Evolutionary conservation across 129 eudicot species (phyloP).

Genomic region (Heracleum sosnowskyi): DNA sequence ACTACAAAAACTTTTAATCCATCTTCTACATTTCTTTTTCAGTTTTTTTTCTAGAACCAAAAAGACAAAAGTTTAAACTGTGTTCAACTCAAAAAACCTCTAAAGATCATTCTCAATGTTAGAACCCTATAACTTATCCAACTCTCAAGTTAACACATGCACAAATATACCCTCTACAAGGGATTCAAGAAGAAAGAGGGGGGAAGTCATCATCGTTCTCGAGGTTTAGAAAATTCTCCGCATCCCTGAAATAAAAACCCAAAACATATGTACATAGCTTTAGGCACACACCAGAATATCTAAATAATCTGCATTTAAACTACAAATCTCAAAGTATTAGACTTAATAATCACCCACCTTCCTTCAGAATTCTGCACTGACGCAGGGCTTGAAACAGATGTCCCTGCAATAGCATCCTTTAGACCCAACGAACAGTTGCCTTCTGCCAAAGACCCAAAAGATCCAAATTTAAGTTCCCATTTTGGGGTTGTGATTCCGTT

Average conservation of each 20-base stretch:
- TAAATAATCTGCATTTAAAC: neutral
- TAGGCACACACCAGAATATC: neutral
- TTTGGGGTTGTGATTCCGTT: conserved; percentile 17
- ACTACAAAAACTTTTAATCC: neutral
- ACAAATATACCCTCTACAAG: neutral
- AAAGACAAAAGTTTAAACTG: conserved; percentile 1
- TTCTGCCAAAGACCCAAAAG: conserved; percentile 27
- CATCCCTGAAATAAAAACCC: conserved; percentile 39
- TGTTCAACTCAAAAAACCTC: neutral
- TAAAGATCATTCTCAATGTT: conserved; percentile 3
- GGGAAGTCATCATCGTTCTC: conserved; percentile 86
- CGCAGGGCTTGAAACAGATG: conserved; percentile 9
- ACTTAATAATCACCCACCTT: conserved; percentile 26
- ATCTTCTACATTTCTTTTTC: neutral
- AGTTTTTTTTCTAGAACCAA: neutral
- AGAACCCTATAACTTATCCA: conserved; percentile 10
- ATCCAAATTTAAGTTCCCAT: conserved; percentile 53
- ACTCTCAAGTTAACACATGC: neutral
- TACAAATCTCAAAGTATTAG: neutral
- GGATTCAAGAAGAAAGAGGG: conserved; percentile 46
- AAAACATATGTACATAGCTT: conserved; percentile 2
- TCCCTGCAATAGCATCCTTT: conserved; percentile 8
- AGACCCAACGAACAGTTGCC: conserved; percentile 1
- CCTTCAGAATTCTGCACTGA: conserved; percentile 11
- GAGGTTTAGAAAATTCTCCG: conserved; percentile 43